phyloP scores from a whole-genome alignment of 768 basidiomycete species.

The Trametes villosa region DNA sequence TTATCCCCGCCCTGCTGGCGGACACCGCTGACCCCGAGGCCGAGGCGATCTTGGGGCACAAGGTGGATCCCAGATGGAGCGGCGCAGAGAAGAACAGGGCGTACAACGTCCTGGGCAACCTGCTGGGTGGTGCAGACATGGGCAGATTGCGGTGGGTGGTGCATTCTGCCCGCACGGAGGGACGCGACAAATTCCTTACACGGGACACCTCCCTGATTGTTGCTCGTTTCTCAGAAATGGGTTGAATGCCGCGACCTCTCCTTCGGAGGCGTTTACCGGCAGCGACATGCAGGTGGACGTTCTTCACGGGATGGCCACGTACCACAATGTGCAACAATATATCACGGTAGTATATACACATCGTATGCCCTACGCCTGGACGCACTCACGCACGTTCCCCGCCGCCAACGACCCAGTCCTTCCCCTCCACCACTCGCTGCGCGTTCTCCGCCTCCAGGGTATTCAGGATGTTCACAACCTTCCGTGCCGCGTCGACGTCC shows the following conservation, averaged over 20 bases:
- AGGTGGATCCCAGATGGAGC: background rate
- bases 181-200: too few relatives aligned
- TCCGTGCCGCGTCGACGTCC: slow-evolving; percentile 57
- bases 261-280: too few relatives aligned
- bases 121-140: background rate
- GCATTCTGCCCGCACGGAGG: too few relatives aligned
- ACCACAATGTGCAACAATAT: too few relatives aligned
- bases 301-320: background rate
- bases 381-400: background rate
- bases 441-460: slow-evolving; percentile 12
- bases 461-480: slow-evolving; percentile 59
- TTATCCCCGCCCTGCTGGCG: background rate
- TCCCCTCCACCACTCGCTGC: background rate
- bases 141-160: too few relatives aligned
- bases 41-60: slow-evolving; percentile 1
- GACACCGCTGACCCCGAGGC: background rate
- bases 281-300: too few relatives aligned
- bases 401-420: background rate
- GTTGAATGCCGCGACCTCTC: too few relatives aligned
- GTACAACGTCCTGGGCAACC: background rate
- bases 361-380: background rate
- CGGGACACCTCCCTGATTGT: too few relatives aligned
- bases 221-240: too few relatives aligned
- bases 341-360: background rate
- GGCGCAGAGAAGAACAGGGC: background rate